These are phyloP conservation scores for Candida alai DNA, from an alignment of 805 yeast genomes.

Conservation along the genomic window DNA sequence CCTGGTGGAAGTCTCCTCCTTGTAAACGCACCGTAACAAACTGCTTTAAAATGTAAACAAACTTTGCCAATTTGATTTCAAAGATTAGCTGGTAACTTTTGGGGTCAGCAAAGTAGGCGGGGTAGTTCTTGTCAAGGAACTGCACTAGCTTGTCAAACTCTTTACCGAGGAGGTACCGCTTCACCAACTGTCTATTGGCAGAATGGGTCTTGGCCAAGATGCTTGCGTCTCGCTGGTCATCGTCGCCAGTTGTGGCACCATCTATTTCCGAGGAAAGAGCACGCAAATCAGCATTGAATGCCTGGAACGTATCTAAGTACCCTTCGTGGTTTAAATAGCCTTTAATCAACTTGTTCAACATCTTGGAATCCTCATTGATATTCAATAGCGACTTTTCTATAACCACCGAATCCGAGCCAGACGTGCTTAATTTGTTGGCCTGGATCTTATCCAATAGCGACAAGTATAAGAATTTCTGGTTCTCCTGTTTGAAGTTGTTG, in stretches of 20 bases:
- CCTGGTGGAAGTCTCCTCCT: background rate
- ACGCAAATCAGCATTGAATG: constrained; percentile 29
- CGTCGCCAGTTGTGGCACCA: constrained; percentile 7
- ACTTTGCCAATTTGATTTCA: constrained; percentile 24
- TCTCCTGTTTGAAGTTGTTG: constrained; percentile 37
- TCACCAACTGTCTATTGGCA: constrained; percentile 21
- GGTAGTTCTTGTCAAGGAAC: constrained; percentile 19
- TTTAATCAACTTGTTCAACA: constrained; percentile 30
- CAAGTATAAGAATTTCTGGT: constrained; percentile 17
- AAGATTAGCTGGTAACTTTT: constrained; percentile 17
- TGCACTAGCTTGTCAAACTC: constrained; percentile 22
- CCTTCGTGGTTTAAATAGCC: constrained; percentile 41
- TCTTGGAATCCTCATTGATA: constrained; percentile 22
- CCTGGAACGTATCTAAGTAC: constrained; percentile 30
- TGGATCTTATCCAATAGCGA: constrained; percentile 19
- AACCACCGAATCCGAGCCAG: background rate
- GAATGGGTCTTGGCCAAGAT: constrained; percentile 20
- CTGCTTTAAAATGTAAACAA: constrained; percentile 19
- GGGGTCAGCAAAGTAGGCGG: constrained; percentile 10
- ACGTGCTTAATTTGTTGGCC: constrained; percentile 5
- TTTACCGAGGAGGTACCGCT: constrained; percentile 17
- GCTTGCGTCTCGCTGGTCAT: no score
- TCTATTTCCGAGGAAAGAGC: constrained; percentile 17
- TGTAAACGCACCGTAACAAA: constrained; percentile 14
- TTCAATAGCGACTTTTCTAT: constrained; percentile 21